Conservation (phyloP, 2,329 filamentous ascomycete genomes). For the Stagonosporopsis chrysanthemi region DNA sequence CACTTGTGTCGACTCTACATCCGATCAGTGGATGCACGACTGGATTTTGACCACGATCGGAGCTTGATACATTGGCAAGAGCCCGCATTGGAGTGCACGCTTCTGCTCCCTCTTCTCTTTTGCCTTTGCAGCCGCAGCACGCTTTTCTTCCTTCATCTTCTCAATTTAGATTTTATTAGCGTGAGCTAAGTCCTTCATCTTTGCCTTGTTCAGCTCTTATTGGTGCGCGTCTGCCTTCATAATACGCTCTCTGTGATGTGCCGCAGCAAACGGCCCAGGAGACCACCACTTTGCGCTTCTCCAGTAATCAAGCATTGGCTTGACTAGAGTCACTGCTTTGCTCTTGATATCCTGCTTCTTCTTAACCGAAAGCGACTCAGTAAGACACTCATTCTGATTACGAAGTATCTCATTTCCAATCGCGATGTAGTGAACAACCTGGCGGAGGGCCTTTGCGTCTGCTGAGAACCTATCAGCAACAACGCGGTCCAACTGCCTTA, state of each 20-base stretch:
- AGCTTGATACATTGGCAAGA: no score
- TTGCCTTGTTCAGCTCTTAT: neutral
- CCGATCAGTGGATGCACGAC: no score
- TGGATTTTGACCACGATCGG: no score
- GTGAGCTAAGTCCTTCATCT: neutral
- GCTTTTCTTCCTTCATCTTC: neutral
- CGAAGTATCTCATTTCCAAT: neutral
- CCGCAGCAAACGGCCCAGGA: neutral
- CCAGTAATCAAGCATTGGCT: neutral
- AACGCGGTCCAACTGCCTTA: neutral
- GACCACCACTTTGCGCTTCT: neutral
- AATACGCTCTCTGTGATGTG: neutral
- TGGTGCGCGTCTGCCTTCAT: neutral
- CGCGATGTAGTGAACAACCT: neutral
- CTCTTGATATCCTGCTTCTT: slow-evolving; percentile 4
- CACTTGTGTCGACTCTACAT: no score
- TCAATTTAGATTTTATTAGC: neutral
- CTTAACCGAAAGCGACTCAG: neutral
- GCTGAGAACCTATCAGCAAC: neutral
- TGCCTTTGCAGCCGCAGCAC: neutral
- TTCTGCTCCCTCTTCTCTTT: neutral
- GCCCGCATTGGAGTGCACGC: no score
- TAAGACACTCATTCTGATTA: neutral
- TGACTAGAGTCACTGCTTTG: neutral
- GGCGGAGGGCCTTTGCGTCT: neutral